Base-by-base conservation (phyloP, 495 filamentous ascomycete genomes). In the Neurospora sp. region DNA sequence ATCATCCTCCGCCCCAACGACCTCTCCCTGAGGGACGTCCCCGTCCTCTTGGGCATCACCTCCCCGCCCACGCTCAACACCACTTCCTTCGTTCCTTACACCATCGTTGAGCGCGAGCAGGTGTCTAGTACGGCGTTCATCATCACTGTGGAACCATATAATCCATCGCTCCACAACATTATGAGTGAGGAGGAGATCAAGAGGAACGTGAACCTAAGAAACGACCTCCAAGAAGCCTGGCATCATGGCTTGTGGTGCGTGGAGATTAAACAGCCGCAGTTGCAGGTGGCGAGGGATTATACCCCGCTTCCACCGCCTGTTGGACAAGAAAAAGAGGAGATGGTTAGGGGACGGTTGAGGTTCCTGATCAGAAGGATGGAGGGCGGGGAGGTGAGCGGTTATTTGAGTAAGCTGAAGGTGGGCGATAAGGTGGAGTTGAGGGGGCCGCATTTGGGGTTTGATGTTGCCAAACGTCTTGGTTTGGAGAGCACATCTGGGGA, bases 261-360 rank as follows among this genome's bases (percentile, higher is more conserved):
- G 18, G 92, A 97, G 86, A 86, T 97, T 77, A 97, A 97, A 80
- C 95, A 99, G 80, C 96, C 96, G 10, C 89, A 96, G 77, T 76
- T 98, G 70, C 93, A 97, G 78, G 95, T 99, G 68, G 91, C 92
- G 44, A 83, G 96, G 70, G 88, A 91, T 20, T 99, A 99, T 80
- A 98, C 96, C 12, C 94, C 95, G 0, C 82, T 98, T 1, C 95
- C 96, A 0, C 82, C 88, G 11, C 74, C 85, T 22, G 85, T 88
- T 70, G 82, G 85, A 3, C 85, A 86, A 27, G 88, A 88, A 20
- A 22, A n/a, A 11, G 88, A 90, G 73, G 86, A 91, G 7, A 73
- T 78, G 2, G 72, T 80, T 0, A 77, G 82, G 35, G 77, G 79
- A 11, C 68, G 78, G 6, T 72, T 90, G 27, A 74, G 85, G 16